Conservation (phyloP, 345 rosid species). For the Sisymbrium altissimum region DNA sequence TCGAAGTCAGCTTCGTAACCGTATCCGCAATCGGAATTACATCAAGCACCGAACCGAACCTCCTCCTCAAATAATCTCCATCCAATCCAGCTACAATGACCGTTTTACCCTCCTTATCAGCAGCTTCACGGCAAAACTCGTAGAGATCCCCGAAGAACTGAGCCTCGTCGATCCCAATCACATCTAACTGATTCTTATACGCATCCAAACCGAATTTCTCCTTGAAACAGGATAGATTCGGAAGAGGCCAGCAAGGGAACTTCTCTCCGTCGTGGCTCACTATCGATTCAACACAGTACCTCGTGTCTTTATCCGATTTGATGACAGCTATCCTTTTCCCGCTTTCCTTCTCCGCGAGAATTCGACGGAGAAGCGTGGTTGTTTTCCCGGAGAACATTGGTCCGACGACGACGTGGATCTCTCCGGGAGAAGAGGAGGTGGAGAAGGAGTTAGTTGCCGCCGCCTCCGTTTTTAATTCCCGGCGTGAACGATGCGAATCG, state of each 20-base stretch:
- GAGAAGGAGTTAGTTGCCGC: conserved; percentile 34
- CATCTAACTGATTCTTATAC: conserved; percentile 70
- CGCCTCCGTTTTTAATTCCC: conserved; percentile 27
- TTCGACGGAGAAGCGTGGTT: conserved; percentile 69
- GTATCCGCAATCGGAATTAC: conserved; percentile 79
- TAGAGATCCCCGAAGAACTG: conserved; percentile 81
- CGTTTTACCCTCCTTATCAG: conserved; percentile 76
- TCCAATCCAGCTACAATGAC: conserved; percentile 88
- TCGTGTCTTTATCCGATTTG: conserved; percentile 73
- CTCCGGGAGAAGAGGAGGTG: conserved; percentile 36
- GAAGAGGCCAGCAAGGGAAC: conserved; percentile 66
- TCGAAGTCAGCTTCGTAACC: conserved; percentile 70
- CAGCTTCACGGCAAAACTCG: conserved; percentile 84
- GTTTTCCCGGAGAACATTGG: conserved; percentile 94
- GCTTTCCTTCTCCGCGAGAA: conserved; percentile 48
- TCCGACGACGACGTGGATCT: conserved; percentile 80
- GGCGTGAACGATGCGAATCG: conserved; percentile 11
- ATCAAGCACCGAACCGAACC: conserved; percentile 80
- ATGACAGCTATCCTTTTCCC: conserved; percentile 76
- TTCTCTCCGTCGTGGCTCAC: conserved; percentile 84
- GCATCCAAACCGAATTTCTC: conserved; percentile 54
- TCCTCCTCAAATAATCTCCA: conserved; percentile 90
- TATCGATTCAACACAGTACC: conserved; percentile 68
- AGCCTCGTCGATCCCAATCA: conserved; percentile 95
- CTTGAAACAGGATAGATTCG: conserved; percentile 55